Base-by-base conservation (phyloP, 2,329 filamentous ascomycete species). In the Cercospora brassicicola region DNA sequence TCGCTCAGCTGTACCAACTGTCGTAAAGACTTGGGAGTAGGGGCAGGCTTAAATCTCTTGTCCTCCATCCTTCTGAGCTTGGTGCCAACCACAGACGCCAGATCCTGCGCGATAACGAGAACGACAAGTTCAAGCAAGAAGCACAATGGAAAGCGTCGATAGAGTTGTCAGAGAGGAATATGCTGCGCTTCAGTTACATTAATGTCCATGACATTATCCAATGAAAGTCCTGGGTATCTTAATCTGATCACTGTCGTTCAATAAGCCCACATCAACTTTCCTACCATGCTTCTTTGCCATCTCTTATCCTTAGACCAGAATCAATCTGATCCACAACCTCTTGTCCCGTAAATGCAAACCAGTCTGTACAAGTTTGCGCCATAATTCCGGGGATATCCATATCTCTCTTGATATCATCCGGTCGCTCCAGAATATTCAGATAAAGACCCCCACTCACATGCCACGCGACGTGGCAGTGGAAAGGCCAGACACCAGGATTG, bases 401-500 rank as follows among this genome's bases (percentile, higher is more conserved):
- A 7, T 70, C 64, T 9, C 73, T 70, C 42, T 65, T 51, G 28
- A 78, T 76, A 8, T 69, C 68, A 4, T 76, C 63, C 1, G 74
- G 74, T 7, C 72, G 66, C 53, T 78, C 77, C 2, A 79, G 61
- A n/a, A 78, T 61, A 33, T 76, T 78, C 26, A 78, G 67, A 64
- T 76, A 77, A 13, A 79, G 66, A 3, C 77, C 77, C 5, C 70
- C 72, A 4, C 66, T 70, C 10, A 79, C 73, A 61, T 79, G 77
- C 74, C 75, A 78, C 0, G 78, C 79, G 15, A 79, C 74, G 66
- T 80, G 79, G 67, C 77, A 78, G 53, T 78, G 76, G 42, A 78
- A 72, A 2, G 74, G 74, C 76, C 75, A 77, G 7, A 75, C 72
- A 1, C 85, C 85, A 0, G 85, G 84, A 70, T 86, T 86, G 66